Conservation (phyloP, 371 early-diverging fungal genomes). For the Mucor piriformis region DNA sequence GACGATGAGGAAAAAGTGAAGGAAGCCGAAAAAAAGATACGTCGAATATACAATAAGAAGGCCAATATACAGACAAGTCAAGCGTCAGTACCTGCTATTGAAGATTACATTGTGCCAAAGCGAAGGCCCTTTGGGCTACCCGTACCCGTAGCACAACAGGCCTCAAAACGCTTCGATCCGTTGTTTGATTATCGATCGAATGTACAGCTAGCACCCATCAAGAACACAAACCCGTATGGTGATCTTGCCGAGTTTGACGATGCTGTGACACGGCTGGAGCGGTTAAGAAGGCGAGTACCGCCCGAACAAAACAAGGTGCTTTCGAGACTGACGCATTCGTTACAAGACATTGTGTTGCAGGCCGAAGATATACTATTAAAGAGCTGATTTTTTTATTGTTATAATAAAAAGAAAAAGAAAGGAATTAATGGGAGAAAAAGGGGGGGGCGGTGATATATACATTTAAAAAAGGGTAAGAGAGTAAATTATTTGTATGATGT, state of each 20-base stretch:
- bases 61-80: neutral
- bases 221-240: constrained; percentile 16
- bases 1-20: constrained; percentile 27
- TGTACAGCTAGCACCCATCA: neutral
- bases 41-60: neutral
- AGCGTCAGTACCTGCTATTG: constrained; percentile 39
- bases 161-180: constrained; percentile 24
- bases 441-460: neutral
- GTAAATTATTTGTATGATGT: neutral
- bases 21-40: constrained; percentile 7
- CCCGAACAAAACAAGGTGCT: constrained; percentile 23
- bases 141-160: constrained; percentile 1
- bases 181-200: constrained; percentile 25
- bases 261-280: constrained; percentile 25
- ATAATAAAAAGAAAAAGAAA: neutral
- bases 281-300: constrained; percentile 29
- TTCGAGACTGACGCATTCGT: constrained; percentile 17
- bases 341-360: constrained; percentile 28
- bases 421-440: neutral
- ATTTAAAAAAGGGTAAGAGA: neutral
- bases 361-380: constrained; percentile 24
- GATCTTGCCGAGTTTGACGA: constrained; percentile 30
- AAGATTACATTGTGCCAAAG: constrained; percentile 43
- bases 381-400: neutral
- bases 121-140: constrained; percentile 8